Conservation (phyloP, 257 asterid genomes). For the Rubia yunnanensis region DNA sequence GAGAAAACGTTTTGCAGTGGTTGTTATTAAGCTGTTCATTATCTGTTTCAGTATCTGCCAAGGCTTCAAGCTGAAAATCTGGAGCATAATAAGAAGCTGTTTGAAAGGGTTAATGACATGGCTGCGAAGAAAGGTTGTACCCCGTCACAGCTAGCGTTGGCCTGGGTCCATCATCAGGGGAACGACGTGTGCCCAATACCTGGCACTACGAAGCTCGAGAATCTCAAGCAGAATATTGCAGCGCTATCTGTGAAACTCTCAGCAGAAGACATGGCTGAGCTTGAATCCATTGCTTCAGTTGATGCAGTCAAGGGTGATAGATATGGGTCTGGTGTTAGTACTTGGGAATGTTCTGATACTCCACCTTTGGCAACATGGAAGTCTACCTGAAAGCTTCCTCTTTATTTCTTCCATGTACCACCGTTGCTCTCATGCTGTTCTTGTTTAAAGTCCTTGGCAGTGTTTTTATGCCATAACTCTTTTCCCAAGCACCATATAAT, state of each 20-base stretch:
- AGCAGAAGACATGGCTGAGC: slow-evolving; percentile 26
- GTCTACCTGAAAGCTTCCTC: not conserved
- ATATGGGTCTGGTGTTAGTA: not conserved
- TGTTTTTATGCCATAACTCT: too few species aligned
- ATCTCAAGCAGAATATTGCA: slow-evolving; percentile 27
- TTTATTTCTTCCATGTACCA: not conserved
- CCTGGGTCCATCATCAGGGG: slow-evolving; percentile 61
- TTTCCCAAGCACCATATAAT: too few species aligned
- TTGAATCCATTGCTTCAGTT: slow-evolving; percentile 28
- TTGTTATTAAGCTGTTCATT: too few species aligned
- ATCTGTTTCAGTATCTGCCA: slow-evolving; percentile 22
- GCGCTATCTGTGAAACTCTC: slow-evolving; percentile 25
- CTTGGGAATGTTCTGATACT: slow-evolving; percentile 25
- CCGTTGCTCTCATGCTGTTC: too few species aligned
- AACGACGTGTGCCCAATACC: slow-evolving; percentile 41
- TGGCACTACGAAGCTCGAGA: slow-evolving; percentile 35
- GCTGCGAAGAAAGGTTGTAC: slow-evolving; percentile 41
- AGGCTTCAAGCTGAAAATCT: slow-evolving; percentile 35
- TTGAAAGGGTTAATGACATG: slow-evolving; percentile 22
- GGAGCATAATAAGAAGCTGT: slow-evolving; percentile 30
- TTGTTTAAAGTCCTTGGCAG: too few species aligned
- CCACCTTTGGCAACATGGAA: slow-evolving; percentile 28
- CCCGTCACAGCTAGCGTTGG: slow-evolving; percentile 42
- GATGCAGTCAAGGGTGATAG: slow-evolving; percentile 23
- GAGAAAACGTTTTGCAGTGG: too few species aligned